phyloP scores from a whole-genome alignment of 371 early-diverging fungal species.

The Funneliformis caledonium region DNA sequence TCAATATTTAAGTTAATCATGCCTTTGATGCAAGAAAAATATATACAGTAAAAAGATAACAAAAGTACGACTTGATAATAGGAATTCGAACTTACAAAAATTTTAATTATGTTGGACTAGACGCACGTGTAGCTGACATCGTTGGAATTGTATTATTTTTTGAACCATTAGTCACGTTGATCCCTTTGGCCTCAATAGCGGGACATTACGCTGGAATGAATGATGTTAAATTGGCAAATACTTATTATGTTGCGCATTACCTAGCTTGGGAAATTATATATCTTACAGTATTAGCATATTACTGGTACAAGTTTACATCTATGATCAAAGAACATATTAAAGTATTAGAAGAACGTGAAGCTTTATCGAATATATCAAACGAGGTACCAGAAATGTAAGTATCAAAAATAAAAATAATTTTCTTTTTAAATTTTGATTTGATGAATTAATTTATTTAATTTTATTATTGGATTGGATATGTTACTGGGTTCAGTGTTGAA shows the following conservation, averaged over 20 bases:
- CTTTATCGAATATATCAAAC: neutral
- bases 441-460: neutral
- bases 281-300: neutral
- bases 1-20: too few relatives aligned
- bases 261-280: neutral
- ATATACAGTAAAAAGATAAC: neutral
- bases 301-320: neutral
- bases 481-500: neutral
- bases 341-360: neutral
- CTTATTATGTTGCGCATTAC: neutral
- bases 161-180: neutral
- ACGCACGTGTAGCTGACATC: neutral
- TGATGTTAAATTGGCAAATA: neutral
- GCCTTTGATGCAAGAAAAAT: too few relatives aligned
- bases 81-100: neutral
- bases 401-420: neutral
- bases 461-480: neutral
- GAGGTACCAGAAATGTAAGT: neutral
- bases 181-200: neutral
- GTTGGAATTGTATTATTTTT: neutral
- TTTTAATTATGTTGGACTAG: neutral
- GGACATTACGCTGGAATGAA: neutral
- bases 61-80: neutral
- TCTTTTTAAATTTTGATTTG: neutral
- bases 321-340: neutral